Conservation (phyloP, 306 rosid species). For the Cucurbita pepo region DNA sequence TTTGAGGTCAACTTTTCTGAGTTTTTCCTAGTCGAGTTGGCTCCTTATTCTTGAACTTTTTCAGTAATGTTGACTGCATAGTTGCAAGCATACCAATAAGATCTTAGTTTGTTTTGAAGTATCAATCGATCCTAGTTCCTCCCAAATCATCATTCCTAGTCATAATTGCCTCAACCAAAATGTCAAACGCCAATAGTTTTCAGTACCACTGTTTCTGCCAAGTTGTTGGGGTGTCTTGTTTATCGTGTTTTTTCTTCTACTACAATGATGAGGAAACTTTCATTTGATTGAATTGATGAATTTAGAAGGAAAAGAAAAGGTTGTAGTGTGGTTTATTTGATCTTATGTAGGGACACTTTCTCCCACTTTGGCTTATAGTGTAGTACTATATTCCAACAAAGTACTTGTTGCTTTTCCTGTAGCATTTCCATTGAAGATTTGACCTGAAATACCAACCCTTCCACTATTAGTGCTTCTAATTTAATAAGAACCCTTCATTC, state of each 20-base stretch:
- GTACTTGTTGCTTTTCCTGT: neutral
- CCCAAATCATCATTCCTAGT: neutral
- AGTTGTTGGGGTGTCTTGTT: constrained; percentile 4
- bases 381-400: neutral
- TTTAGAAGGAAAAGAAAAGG: neutral
- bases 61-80: neutral
- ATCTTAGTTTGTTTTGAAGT: neutral
- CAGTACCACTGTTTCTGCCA: neutral
- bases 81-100: neutral
- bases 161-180: neutral
- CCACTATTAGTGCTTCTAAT: neutral
- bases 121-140: neutral
- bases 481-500: neutral
- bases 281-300: constrained; percentile 2
- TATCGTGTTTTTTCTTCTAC: neutral
- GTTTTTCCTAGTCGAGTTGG: neutral
- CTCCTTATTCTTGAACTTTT: neutral
- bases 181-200: neutral
- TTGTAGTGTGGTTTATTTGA: neutral
- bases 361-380: neutral
- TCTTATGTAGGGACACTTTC: neutral
- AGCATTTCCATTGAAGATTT: neutral
- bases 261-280: neutral
- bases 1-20: neutral
- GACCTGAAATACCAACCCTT: neutral